Base-by-base conservation (phyloP, 306 rosid species). In the Glycine latifolia region DNA sequence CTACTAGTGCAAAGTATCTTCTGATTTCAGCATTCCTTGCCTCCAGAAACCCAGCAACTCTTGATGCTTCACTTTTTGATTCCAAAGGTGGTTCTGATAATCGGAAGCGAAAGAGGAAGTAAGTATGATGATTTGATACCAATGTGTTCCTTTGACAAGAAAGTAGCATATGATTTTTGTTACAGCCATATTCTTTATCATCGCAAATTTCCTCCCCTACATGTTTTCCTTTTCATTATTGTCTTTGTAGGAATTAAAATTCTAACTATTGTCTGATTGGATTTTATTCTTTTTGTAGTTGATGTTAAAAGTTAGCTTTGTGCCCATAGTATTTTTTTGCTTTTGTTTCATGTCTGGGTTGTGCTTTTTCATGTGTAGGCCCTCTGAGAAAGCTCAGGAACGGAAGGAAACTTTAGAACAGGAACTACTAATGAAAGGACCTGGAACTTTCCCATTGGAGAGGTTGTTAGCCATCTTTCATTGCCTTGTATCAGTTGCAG, bases 21-120 rank as follows among this genome's bases (percentile, higher is more conserved):
- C 92, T 95, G 83, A 86, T 95, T 79, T 93, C 99, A n/a, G 97
- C 97, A 60, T 95, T 89, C 80, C 95, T 95, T 86, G 97, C 99
- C 82, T 95, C 99, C 77, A 83, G 98, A 93, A 95, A 95, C 66
- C 98, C 98, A 53, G 98, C 97, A 50, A 95, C 99, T 17, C 94
- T 95, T 74, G 97, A 95, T 81, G 97, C 97, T 63, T 95, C 99
- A 26, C 88, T 95, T 79, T 95, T 95, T 73, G 96, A 95, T 88
- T 89, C 98, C 52, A 93, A 85, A 56, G 94, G 98, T 79, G 99
- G 94, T 58, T 86, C 91, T 77, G 87, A 86, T 87, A 91, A 75
- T 83, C 90, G 88, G 50, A 95, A 93, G 81, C 86, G 96, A 62
- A 93, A 82, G 89, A 90, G 93, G 87, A 92, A 89, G 97, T 91